Base-by-base conservation (phyloP, 169 alveolate species). In the Plasmodium knowlesi region DNA sequence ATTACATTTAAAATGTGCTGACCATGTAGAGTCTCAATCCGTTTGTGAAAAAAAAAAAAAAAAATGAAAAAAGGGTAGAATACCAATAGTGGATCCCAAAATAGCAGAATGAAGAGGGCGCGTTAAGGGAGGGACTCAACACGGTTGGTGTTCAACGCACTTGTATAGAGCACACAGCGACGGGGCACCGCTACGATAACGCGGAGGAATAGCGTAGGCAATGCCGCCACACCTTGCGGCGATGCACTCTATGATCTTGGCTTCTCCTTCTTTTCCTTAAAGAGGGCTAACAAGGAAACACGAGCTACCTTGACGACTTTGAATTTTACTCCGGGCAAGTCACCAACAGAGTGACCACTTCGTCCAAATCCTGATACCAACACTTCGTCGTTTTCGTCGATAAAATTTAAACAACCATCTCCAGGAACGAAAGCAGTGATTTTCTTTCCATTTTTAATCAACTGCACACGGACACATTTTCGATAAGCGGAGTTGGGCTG, bases 401-500 rank as follows among this genome's bases (percentile, higher is more conserved):
- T 97, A 98, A 98, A 99, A 98, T 99, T 98, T 95, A 99, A 95
- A 95, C 99, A 99, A 97, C 99, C 99, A 95, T 98, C 99, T 94
- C 99, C 98, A 37, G 99, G 99, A 80, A 99, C 99, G 98, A 98
- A 99, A 61, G 99, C 99, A 46, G 99, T 98, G 91, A 99, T 98
- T 96, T 98, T 98, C 97, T 99, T 99, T 92, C 99, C 99, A 97
- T 99, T 99, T 96, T 99, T 99, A 97, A 99, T 99, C 83, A 99
- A 98, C 93, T 99, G 99, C 88, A 98, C 99, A 93, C 99, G 99
- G 70, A 99, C 99, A 97, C 99, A 99, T 98, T 99, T 99, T 94
- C 99, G 98, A 95, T 99, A 98, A 92, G 99, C 99, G 71, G 99
- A 99, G 99, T 99, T 99, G 50, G 99, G 99, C 99, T 98, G 96